Percentiles rank a stretch among this genome's conserved stretches.
Conservation (phyloP, 306 rosid genomes). For the Fragaria nilgerrensis region DNA sequence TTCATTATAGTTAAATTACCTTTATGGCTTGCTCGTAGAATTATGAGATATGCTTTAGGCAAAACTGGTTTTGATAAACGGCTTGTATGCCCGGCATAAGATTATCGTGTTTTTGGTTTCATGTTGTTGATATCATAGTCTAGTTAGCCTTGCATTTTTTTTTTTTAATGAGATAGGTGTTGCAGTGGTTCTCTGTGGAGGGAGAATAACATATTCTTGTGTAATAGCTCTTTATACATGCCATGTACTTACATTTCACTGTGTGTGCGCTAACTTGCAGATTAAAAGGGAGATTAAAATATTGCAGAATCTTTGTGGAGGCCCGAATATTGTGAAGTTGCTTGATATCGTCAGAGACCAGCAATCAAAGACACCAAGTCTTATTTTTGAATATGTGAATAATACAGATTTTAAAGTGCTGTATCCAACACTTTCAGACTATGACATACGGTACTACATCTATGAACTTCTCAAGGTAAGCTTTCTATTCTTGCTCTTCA, state of each 20-base stretch:
- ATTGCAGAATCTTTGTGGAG: slow-evolving; percentile 91
- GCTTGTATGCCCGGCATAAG: not conserved
- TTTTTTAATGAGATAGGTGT: too few species aligned
- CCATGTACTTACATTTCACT: slow-evolving; percentile 1
- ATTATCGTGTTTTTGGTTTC: not conserved
- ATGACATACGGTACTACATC: slow-evolving; percentile 76
- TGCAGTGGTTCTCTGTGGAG: too few species aligned
- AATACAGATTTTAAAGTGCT: slow-evolving; percentile 92
- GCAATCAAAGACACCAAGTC: slow-evolving; percentile 93
- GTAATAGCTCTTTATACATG: not conserved
- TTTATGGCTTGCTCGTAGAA: not conserved
- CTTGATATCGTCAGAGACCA: slow-evolving; percentile 94
- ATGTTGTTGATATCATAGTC: not conserved
- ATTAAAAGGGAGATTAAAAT: slow-evolving; percentile 95
- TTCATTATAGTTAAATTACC: not conserved
- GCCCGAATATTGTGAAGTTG: slow-evolving; percentile 87
- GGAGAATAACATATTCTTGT: too few species aligned
- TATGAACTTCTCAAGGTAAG: slow-evolving; percentile 83
- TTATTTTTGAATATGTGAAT: slow-evolving; percentile 82
- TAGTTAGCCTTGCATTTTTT: not conserved
- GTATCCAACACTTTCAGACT: slow-evolving; percentile 79
- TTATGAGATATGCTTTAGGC: not conserved
- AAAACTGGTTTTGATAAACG: not conserved
- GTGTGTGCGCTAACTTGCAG: slow-evolving; percentile 41
- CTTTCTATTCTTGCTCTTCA: slow-evolving; percentile 16